phyloP scores from a whole-genome alignment of 2,329 filamentous ascomycete species.

The Cladophialophora yegresii region DNA sequence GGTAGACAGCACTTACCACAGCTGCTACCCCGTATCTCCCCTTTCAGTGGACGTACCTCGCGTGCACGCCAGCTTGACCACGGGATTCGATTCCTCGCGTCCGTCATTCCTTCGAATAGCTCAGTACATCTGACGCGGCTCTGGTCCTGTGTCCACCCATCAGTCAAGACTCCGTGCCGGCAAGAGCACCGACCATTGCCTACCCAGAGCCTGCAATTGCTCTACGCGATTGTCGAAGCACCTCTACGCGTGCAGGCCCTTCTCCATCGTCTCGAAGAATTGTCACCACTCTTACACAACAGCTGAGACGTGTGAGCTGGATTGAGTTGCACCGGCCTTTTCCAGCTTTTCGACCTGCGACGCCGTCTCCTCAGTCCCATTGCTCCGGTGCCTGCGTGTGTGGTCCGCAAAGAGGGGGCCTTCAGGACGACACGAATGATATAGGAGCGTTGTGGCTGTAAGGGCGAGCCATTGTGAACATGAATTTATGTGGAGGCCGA shows the following conservation, averaged over 20 bases:
- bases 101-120: not conserved
- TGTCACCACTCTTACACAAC: not conserved
- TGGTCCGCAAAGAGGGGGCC: slow-evolving; percentile 2
- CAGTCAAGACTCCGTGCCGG: not conserved
- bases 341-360: not conserved
- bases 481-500: slow-evolving; percentile 8
- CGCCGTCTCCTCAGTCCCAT: not conserved
- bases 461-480: slow-evolving; percentile 5
- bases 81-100: not conserved
- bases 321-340: slow-evolving; percentile 1
- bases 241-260: not conserved
- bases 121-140: not conserved
- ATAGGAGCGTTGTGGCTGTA: not conserved
- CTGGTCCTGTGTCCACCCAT: not conserved
- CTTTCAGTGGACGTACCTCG: not conserved
- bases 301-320: slow-evolving; percentile 8
- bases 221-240: not conserved
- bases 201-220: not conserved
- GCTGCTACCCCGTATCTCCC: not conserved
- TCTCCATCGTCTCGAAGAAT: not conserved
- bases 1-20: not conserved
- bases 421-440: not conserved
- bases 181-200: not conserved
- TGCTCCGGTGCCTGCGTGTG: not conserved
- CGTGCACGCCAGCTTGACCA: slow-evolving; percentile 3